A percentile compares a stretch with the other conserved stretches of the same genome.
Conservation (phyloP, 2,329 filamentous ascomycete genomes). For the Arthrobotrys sphaeroides region DNA sequence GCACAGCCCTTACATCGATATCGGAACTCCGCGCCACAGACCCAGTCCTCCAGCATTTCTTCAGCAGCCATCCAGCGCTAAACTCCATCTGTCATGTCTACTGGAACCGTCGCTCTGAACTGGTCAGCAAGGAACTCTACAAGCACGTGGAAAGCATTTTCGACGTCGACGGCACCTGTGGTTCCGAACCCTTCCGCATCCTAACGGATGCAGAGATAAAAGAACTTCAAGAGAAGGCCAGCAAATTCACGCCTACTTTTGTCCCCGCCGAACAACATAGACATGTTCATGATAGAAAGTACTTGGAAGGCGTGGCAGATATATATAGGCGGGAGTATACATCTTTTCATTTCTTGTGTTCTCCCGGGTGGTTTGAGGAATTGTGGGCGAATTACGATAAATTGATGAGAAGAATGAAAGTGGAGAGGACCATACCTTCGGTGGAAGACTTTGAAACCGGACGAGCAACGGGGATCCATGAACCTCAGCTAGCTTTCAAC, state of each 20-base stretch:
- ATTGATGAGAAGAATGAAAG: not conserved
- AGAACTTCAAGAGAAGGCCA: not conserved
- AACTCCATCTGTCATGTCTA: not conserved
- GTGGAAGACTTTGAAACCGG: not conserved
- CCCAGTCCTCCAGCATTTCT: not conserved
- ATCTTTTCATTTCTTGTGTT: conserved; percentile 4
- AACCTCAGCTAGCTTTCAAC: not conserved
- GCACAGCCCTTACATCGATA: not conserved
- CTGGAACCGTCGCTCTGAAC: conserved; percentile 7
- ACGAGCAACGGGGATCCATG: not conserved
- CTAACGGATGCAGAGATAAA: not conserved
- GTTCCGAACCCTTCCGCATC: not conserved
- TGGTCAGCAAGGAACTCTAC: not conserved
- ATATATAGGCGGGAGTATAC: conserved; percentile 18
- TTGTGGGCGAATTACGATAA: conserved; percentile 2
- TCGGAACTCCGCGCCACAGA: not conserved
- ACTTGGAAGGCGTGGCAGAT: not conserved
- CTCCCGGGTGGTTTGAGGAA: not conserved
- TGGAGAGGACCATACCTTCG: not conserved
- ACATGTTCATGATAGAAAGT: not conserved
- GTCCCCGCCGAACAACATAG: not conserved
- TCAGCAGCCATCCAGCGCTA: not conserved
- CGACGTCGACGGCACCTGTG: not conserved
- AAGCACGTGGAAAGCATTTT: not conserved
- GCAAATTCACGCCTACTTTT: not conserved